A percentile compares a stretch with the other conserved stretches of the same genome.
These are phyloP conservation scores for Teunomyces atbi DNA, from an alignment of 805 yeast species.

Conservation along the genomic window DNA sequence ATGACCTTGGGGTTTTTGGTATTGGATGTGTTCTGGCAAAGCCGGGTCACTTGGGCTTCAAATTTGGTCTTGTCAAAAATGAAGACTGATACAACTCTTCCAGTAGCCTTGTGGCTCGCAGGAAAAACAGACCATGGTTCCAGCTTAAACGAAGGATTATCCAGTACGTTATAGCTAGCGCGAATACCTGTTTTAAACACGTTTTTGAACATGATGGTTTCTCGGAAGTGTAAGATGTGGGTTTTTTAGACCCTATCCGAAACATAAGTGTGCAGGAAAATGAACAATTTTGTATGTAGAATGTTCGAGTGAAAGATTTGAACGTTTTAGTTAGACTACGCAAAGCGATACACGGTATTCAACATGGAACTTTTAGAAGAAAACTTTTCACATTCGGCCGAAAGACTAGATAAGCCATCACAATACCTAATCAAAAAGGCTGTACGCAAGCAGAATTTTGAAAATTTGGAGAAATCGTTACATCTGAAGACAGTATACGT, in stretches of 20 bases:
- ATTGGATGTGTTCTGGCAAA: constrained; percentile 27
- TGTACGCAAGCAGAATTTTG: constrained; percentile 47
- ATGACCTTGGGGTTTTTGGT: constrained; percentile 48
- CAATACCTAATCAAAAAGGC: constrained; percentile 67
- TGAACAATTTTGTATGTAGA: background rate
- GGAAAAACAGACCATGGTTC: constrained; percentile 87
- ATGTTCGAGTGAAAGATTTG: background rate
- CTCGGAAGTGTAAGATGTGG: background rate
- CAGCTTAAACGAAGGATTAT: constrained; percentile 65
- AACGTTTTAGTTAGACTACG: background rate
- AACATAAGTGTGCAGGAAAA: background rate
- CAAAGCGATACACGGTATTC: background rate
- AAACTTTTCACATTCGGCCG: constrained; percentile 60
- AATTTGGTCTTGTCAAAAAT: constrained; percentile 79
- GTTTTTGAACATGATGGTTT: constrained; percentile 47
- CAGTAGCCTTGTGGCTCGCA: constrained; percentile 68
- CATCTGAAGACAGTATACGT: constrained; percentile 79
- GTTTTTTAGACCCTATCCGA: background rate
- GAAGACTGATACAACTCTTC: constrained; percentile 74
- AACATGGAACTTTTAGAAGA: constrained; percentile 38
- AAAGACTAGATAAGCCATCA: constrained; percentile 71
- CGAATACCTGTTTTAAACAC: constrained; percentile 60
- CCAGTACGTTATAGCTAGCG: constrained; percentile 64
- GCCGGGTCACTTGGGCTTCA: constrained; percentile 49
- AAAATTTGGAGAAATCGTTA: constrained; percentile 64